Evolutionary conservation across 2,329 filamentous ascomycete species (phyloP), one percentile per base, ranked within the genome.

Genomic region (Fusarium praegraminearum): DNA sequence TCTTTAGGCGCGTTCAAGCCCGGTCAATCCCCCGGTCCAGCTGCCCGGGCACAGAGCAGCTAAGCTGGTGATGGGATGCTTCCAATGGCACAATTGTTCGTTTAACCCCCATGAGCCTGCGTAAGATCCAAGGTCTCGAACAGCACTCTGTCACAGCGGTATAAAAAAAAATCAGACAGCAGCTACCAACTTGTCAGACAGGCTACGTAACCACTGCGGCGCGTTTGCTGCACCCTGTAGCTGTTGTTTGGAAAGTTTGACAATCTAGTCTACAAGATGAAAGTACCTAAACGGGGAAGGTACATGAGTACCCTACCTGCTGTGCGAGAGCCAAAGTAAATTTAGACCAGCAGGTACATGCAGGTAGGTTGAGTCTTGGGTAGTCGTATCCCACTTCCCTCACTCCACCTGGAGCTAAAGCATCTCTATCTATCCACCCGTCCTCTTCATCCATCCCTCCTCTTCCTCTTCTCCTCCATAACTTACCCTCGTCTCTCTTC

Each of bases 401-500:
- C 53, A 35, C 65, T 70, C 67, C 67, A 71, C 67, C 41, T 65
- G 63, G 45, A 70, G 67, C 67, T 70, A 70, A 63, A 68, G 63
- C 67, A 71, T 69, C 72, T 75, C 71, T 64, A 63, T 46, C 62
- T 65, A 74, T 73, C 65, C 62, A 63, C 62, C 67, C 62, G 54
- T 61, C 67, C 68, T 67, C 59, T 64, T 58, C 58, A 56, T 54
- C 61, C 59, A 66, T 69, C 69, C 73, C 73, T 68, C 65, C 70
- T 70, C 64, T 66, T 70, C 65, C 63, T 50, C 62, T 65, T 54
- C 46, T 70, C 59, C 69, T 62, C 60, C 65, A 66, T 60, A 69
- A 69, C 66, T 57, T 69, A 75, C 68, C 70, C 61, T 30, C 57
- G 56, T 76, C 72, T 73, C 67, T 76, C 75, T 71, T 73, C 69